Evolutionary conservation across 1,284 basidiomycete species (phyloP).

Genomic region (Hypsizygus ulmarius): DNA sequence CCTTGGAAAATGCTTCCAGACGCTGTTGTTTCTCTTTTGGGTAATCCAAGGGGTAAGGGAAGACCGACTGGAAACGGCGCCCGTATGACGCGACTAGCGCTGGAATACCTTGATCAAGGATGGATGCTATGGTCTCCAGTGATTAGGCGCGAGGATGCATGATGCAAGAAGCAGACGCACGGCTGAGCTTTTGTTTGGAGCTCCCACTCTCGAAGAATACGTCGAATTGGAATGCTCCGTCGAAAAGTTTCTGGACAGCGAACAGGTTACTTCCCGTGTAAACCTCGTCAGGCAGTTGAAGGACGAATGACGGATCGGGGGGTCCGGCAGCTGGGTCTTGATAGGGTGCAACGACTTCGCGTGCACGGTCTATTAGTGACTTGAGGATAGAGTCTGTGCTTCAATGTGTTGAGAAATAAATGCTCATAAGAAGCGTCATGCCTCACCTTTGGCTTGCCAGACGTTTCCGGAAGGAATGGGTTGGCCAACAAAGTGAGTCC

Average conservation of each 20-base stretch:
- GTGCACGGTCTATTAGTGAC: slow-evolving; percentile 59
- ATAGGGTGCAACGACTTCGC: slow-evolving; percentile 54
- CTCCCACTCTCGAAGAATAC: slow-evolving; percentile 79
- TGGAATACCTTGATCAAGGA: slow-evolving; percentile 66
- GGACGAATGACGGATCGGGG: slow-evolving; percentile 78
- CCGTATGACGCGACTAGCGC: slow-evolving; percentile 64
- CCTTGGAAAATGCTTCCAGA: slow-evolving; percentile 77
- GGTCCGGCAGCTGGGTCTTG: slow-evolving; percentile 44
- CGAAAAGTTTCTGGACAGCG: slow-evolving; percentile 83
- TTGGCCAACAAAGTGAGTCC: slow-evolving; percentile 71
- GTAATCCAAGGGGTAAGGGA: slow-evolving; percentile 64
- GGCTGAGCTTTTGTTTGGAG: slow-evolving; percentile 55
- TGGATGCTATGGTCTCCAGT: slow-evolving; percentile 41
- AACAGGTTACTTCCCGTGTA: slow-evolving; percentile 76
- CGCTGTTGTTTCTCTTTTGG: slow-evolving; percentile 44
- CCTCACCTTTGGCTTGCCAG: slow-evolving; percentile 82
- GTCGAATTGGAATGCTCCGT: slow-evolving; percentile 84
- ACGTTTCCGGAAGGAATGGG: slow-evolving; percentile 62
- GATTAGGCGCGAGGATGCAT: neutral
- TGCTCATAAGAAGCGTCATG: neutral
- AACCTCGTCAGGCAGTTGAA: slow-evolving; percentile 75
- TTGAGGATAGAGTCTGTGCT: slow-evolving; percentile 63
- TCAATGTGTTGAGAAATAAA: neutral
- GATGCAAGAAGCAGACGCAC: slow-evolving; percentile 40
- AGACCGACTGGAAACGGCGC: slow-evolving; percentile 63